Evolutionary conservation across 495 filamentous ascomycete genomes (phyloP).

Genomic region (Cairneyella variabilis): DNA sequence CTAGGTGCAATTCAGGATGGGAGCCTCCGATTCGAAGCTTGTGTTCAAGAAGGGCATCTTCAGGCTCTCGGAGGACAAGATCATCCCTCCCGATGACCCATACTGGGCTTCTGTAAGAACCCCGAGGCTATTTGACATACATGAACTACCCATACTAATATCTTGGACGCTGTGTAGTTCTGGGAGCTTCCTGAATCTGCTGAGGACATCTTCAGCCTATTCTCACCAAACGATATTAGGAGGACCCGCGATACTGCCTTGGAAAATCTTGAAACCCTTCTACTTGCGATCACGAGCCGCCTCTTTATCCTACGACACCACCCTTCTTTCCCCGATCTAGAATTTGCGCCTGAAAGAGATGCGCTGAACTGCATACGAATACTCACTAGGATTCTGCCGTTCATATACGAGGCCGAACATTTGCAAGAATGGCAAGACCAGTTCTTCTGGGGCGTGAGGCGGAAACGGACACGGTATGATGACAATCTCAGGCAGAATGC

Average conservation of each 20-base stretch:
- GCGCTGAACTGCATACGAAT: slow-evolving; percentile 92
- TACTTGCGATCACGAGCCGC: slow-evolving; percentile 75
- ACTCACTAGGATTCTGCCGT: slow-evolving; percentile 87
- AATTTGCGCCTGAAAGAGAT: slow-evolving; percentile 84
- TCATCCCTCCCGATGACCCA: slow-evolving; percentile 82
- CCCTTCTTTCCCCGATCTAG: slow-evolving; percentile 83
- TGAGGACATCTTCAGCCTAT: slow-evolving; percentile 96
- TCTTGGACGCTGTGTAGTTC: slow-evolving; percentile 56
- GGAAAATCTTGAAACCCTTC: slow-evolving; percentile 87
- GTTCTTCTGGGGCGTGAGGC: slow-evolving; percentile 85
- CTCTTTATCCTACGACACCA: slow-evolving; percentile 80
- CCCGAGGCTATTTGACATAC: neutral
- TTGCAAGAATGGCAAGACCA: slow-evolving; percentile 84
- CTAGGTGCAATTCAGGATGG: slow-evolving; percentile 55
- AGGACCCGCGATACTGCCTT: slow-evolving; percentile 82
- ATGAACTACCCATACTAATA: slow-evolving; percentile 1
- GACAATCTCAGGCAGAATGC: slow-evolving; percentile 35
- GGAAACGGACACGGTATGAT: slow-evolving; percentile 44
- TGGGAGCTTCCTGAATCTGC: slow-evolving; percentile 96
- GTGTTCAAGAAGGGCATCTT: slow-evolving; percentile 99
- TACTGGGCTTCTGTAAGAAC: slow-evolving; percentile 86
- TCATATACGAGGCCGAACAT: slow-evolving; percentile 86
- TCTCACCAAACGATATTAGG: slow-evolving; percentile 89
- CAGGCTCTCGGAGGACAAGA: slow-evolving; percentile 82
- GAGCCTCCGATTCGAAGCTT: slow-evolving; percentile 98